Percentiles rank a stretch among this genome's conserved stretches.
Conservation (phyloP, 768 basidiomycete species). For the Boletellus sp. region DNA sequence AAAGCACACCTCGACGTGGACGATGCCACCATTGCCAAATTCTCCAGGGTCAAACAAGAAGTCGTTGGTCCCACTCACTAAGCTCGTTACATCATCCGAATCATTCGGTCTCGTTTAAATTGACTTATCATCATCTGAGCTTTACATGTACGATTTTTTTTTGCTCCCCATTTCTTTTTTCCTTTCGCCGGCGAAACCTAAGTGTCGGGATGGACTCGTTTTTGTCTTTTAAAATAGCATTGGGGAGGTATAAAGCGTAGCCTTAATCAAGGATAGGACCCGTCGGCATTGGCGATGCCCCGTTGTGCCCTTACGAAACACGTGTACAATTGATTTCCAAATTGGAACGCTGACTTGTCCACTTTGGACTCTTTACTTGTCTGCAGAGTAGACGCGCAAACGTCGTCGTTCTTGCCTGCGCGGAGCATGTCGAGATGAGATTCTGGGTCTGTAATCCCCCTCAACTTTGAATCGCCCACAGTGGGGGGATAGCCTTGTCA, state of each 20-base stretch:
- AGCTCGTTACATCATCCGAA: not conserved
- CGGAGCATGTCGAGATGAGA: no score
- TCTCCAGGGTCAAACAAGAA: constrained; percentile 49
- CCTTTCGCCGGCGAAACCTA: not conserved
- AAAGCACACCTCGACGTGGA: constrained; percentile 58
- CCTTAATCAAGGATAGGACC: not conserved
- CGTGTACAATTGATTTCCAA: not conserved
- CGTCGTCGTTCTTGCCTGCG: no score
- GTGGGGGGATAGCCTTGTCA: no score
- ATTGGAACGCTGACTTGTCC: not conserved
- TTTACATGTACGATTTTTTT: not conserved
- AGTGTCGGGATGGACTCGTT: no score
- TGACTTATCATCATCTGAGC: not conserved
- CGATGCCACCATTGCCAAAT: constrained; percentile 44
- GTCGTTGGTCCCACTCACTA: constrained; percentile 37
- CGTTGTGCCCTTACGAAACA: not conserved
- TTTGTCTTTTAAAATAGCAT: not conserved
- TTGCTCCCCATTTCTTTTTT: not conserved
- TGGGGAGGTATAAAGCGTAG: not conserved
- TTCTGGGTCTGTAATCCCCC: no score
- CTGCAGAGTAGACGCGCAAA: no score
- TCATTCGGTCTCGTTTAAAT: not conserved
- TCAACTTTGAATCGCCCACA: no score
- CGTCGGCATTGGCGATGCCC: not conserved
- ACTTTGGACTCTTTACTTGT: no score